Evolutionary conservation across 2,329 filamentous ascomycete species (phyloP).

Genomic region (Cladorrhinum sp.): DNA sequence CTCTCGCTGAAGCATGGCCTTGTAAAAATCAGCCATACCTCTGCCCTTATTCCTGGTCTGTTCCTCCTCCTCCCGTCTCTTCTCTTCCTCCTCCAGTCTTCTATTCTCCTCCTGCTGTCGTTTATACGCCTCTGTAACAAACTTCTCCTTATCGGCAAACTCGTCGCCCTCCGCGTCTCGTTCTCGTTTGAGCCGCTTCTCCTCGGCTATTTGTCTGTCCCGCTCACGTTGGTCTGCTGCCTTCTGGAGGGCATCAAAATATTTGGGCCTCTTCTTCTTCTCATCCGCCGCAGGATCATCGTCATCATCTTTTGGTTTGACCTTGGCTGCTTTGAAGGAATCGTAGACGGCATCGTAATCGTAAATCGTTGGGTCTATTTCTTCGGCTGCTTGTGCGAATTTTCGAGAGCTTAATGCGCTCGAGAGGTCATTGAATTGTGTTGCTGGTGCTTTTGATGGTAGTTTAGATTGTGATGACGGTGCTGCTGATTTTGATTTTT

Average conservation of each 20-base stretch:
- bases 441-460: slow-evolving; percentile 36
- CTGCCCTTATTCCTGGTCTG: slow-evolving; percentile 60
- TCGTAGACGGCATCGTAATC: slow-evolving; percentile 85
- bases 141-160: slow-evolving; percentile 79
- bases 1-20: slow-evolving; percentile 66
- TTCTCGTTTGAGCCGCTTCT: slow-evolving; percentile 75
- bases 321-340: slow-evolving; percentile 63
- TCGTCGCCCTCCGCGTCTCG: slow-evolving; percentile 77
- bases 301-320: slow-evolving; percentile 45
- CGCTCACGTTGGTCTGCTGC: slow-evolving; percentile 75
- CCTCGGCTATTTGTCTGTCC: slow-evolving; percentile 73
- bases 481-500: slow-evolving; percentile 27
- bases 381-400: slow-evolving; percentile 61
- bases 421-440: slow-evolving; percentile 63
- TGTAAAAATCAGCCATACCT: slow-evolving; percentile 79
- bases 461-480: no score
- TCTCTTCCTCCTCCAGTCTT: slow-evolving; percentile 69
- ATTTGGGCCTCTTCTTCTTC: slow-evolving; percentile 66
- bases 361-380: slow-evolving; percentile 71
- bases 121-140: slow-evolving; percentile 81
- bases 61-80: slow-evolving; percentile 60
- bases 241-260: slow-evolving; percentile 71
- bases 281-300: slow-evolving; percentile 51
- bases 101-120: slow-evolving; percentile 74
- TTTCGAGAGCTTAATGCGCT: slow-evolving; percentile 60